Evolutionary conservation across 306 rosid genomes (phyloP).

Genomic region (Phaseolus lunatus): DNA sequence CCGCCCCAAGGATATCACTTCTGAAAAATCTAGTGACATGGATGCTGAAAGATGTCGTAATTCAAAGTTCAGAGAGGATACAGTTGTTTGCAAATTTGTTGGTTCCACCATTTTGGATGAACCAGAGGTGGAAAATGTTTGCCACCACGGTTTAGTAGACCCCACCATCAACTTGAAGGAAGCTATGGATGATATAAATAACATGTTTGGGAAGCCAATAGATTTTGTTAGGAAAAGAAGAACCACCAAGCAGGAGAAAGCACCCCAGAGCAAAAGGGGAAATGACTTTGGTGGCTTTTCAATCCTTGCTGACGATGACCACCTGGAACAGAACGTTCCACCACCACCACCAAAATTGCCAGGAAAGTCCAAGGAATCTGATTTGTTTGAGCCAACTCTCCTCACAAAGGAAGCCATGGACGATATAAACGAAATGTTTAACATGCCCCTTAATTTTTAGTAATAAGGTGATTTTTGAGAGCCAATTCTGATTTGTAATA

Average conservation of each 20-base stretch:
- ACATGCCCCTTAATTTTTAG: constrained; percentile 79
- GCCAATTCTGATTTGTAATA: constrained; percentile 22
- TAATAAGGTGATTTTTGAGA: constrained; percentile 26
- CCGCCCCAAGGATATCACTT: constrained; percentile 62
- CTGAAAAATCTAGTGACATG: constrained; percentile 57
- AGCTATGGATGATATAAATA: constrained; percentile 95
- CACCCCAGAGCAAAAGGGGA: constrained; percentile 45
- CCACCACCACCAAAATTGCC: constrained; percentile 48
- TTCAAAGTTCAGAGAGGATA: constrained; percentile 85
- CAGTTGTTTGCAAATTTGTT: constrained; percentile 85
- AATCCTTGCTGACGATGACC: constrained; percentile 83
- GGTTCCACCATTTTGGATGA: constrained; percentile 85
- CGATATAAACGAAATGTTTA: constrained; percentile 90
- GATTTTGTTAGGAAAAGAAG: constrained; percentile 78
- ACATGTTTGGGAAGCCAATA: constrained; percentile 96
- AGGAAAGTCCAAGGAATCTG: constrained; percentile 55
- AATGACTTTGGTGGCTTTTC: constrained; percentile 70
- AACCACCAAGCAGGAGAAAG: constrained; percentile 64
- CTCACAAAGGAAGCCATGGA: constrained; percentile 86
- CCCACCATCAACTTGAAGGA: constrained; percentile 95
- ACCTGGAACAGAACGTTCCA: constrained; percentile 52
- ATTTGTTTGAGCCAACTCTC: constrained; percentile 82
- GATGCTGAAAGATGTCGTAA: constrained; percentile 50
- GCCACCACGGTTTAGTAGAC: constrained; percentile 96
- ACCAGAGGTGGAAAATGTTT: constrained; percentile 88